Conservation (phyloP, 805 yeast species). For the Candida easanensis region DNA sequence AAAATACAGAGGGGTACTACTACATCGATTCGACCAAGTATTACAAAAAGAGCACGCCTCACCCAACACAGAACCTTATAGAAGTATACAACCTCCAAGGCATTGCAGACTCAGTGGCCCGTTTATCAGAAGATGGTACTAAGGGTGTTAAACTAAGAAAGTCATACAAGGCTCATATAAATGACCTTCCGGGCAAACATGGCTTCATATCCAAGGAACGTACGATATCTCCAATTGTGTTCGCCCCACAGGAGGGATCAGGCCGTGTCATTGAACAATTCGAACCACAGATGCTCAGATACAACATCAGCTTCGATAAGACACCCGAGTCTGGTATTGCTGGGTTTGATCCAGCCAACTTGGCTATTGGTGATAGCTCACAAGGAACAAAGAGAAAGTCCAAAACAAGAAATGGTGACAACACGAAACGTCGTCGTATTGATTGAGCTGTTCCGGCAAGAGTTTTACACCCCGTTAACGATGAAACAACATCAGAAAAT, state of each 20-base stretch:
- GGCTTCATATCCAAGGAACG: slow-evolving; percentile 50
- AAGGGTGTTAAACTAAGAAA: slow-evolving; percentile 91
- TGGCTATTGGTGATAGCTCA: slow-evolving; percentile 49
- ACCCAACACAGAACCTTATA: slow-evolving; percentile 72
- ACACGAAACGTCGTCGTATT: slow-evolving; percentile 27
- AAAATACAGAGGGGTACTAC: slow-evolving; percentile 31
- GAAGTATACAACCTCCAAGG: slow-evolving; percentile 62
- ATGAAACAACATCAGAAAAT: not conserved
- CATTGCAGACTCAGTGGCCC: slow-evolving; percentile 76
- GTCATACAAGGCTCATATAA: slow-evolving; percentile 90
- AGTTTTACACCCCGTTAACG: not conserved
- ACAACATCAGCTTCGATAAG: slow-evolving; percentile 57
- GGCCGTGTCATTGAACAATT: slow-evolving; percentile 49
- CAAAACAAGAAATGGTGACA: slow-evolving; percentile 32
- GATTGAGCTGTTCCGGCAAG: too few relatives aligned
- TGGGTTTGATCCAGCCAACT: slow-evolving; percentile 66
- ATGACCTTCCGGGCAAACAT: slow-evolving; percentile 81
- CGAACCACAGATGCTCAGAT: slow-evolving; percentile 45
- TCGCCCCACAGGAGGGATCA: slow-evolving; percentile 30
- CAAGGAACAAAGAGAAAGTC: slow-evolving; percentile 37
- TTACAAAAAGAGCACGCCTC: slow-evolving; percentile 47
- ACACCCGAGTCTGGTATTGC: slow-evolving; percentile 71
- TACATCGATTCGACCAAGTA: slow-evolving; percentile 35
- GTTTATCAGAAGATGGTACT: slow-evolving; percentile 83
- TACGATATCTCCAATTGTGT: slow-evolving; percentile 36